These are phyloP conservation scores for Amauroascus niger DNA, from an alignment of 2,329 filamentous ascomycete species.

Conservation along the genomic window DNA sequence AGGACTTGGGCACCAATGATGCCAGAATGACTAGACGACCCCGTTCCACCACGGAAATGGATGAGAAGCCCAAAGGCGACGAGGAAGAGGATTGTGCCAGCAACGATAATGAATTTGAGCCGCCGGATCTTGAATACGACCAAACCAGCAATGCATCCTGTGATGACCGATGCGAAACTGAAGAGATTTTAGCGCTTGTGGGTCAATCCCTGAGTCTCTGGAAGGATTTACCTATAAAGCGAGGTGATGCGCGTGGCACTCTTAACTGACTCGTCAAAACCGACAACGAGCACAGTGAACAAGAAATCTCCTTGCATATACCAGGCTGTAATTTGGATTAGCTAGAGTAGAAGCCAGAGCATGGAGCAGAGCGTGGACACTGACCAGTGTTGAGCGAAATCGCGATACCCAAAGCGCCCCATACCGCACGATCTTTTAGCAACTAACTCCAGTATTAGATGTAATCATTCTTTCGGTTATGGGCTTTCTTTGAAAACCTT, in stretches of 20 bases:
- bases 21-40: conserved; percentile 41
- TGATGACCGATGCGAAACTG: conserved; percentile 46
- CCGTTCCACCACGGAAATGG: conserved; percentile 48
- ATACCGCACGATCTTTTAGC: conserved; percentile 55
- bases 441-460: conserved; percentile 26
- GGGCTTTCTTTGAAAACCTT: no score
- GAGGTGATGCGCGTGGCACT: conserved; percentile 51
- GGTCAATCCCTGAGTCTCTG: neutral
- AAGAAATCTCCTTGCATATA: conserved; percentile 56
- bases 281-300: conserved; percentile 52
- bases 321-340: conserved; percentile 36
- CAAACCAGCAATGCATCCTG: conserved; percentile 48
- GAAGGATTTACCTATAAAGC: conserved; percentile 43
- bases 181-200: neutral
- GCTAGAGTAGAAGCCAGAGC: neutral
- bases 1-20: conserved; percentile 55
- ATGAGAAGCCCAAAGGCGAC: conserved; percentile 59
- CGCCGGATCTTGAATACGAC: conserved; percentile 50
- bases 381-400: conserved; percentile 45
- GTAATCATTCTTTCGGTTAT: neutral
- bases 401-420: conserved; percentile 53
- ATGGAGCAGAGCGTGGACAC: neutral
- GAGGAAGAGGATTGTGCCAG: conserved; percentile 51
- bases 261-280: conserved; percentile 50
- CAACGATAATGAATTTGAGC: conserved; percentile 55